Percentiles rank a stretch among this genome's conserved stretches.
Conservation (phyloP, 805 yeast genomes). For the Monosporozyma yasuniensis region DNA sequence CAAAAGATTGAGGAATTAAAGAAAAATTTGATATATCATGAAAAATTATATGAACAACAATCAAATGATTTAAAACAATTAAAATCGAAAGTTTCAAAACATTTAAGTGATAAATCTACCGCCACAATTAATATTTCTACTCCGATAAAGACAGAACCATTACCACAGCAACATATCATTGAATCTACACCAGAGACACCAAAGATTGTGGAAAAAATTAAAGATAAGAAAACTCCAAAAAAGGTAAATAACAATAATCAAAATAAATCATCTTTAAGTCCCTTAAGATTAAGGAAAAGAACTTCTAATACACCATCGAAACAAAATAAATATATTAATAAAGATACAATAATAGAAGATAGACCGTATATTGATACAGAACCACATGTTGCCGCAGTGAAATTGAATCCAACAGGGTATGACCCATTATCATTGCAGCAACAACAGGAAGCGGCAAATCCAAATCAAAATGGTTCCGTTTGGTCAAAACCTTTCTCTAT, state of each 20-base stretch:
- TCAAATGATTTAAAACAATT: conserved; percentile 28
- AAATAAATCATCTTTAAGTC: neutral
- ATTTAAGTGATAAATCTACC: conserved; percentile 6
- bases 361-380: neutral
- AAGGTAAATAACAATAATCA: neutral
- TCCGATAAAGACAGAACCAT: neutral
- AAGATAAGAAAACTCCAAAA: neutral
- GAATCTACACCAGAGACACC: neutral
- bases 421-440: neutral
- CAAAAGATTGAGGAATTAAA: conserved; percentile 44
- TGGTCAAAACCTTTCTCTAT: conserved; percentile 51
- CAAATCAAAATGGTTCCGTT: conserved; percentile 21
- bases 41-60: conserved; percentile 39
- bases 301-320: neutral
- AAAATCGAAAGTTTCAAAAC: conserved; percentile 28
- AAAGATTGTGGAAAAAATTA: neutral
- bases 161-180: neutral
- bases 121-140: neutral
- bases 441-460: too few species aligned
- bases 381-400: neutral
- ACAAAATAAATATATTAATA: neutral
- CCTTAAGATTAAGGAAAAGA: neutral
- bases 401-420: neutral
- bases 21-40: conserved; percentile 38
- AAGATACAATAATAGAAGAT: neutral